Conservation (phyloP, 495 filamentous ascomycete species). For the Penicillium lividum region DNA sequence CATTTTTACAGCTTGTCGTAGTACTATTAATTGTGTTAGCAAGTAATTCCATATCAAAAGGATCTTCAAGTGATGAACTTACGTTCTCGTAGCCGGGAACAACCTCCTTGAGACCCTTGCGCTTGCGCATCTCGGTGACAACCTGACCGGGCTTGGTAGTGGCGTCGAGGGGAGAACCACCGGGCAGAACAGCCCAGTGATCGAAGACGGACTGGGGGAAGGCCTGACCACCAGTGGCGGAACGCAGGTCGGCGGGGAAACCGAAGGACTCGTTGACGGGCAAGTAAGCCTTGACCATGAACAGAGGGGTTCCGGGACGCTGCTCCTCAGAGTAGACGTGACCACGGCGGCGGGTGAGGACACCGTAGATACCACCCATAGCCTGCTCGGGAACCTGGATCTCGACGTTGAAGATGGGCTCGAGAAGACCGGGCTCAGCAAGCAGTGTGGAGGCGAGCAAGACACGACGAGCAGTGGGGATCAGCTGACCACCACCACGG, state of each 20-base stretch:
- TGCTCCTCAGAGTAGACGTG: conserved; percentile 99
- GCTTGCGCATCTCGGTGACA: conserved; percentile 89
- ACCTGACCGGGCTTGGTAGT: conserved; percentile 84
- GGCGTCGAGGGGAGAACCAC: conserved; percentile 87
- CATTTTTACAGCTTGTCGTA: conserved; percentile 94
- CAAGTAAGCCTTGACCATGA: conserved; percentile 99
- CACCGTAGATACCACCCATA: conserved; percentile 99
- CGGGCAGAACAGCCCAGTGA: conserved; percentile 93
- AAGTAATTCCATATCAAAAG: conserved; percentile 12
- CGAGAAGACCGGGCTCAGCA: conserved; percentile 84
- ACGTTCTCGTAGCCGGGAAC: conserved; percentile 91
- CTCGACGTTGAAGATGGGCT: conserved; percentile 98
- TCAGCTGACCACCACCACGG: conserved; percentile 98
- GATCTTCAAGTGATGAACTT: conserved; percentile 49
- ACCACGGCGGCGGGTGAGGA: conserved; percentile 95
- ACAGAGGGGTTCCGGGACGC: conserved; percentile 96
- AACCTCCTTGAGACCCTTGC: conserved; percentile 97
- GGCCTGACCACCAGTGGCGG: conserved; percentile 90
- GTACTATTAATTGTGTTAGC: conserved; percentile 73
- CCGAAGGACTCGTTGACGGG: conserved; percentile 99
- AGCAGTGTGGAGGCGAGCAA: conserved; percentile 91
- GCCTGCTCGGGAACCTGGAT: conserved; percentile 98
- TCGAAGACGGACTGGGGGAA: conserved; percentile 99
- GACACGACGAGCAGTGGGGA: conserved; percentile 96
- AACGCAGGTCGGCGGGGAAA: conserved; percentile 96